A percentile compares a stretch with the other conserved stretches of the same genome.
Evolutionary conservation across 2,329 filamentous ascomycete genomes (phyloP).

Genomic region (Cylindrodendrum hubeiense): DNA sequence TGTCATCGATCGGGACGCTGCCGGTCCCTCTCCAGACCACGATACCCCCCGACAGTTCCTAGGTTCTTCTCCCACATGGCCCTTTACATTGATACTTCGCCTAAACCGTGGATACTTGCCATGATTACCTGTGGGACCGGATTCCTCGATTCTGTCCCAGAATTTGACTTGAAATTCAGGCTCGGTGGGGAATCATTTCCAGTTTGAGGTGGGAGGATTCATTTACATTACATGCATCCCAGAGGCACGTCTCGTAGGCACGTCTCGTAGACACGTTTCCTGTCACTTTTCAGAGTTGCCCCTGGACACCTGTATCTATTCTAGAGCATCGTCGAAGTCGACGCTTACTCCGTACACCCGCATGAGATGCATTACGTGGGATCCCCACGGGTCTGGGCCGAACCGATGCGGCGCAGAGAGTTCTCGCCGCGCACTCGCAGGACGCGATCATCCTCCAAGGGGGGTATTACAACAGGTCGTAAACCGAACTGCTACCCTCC

Average conservation of each 20-base stretch:
- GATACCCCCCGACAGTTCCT: slow-evolving; percentile 12
- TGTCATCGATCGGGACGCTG: slow-evolving; percentile 19
- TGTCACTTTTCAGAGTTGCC: slow-evolving; percentile 17
- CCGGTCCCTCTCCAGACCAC: slow-evolving; percentile 10
- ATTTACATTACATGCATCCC: slow-evolving; percentile 19
- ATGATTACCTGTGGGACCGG: slow-evolving; percentile 6
- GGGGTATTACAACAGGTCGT: slow-evolving; percentile 8
- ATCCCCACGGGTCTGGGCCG: slow-evolving; percentile 14
- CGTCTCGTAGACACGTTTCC: neutral
- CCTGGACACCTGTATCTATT: neutral
- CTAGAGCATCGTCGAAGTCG: slow-evolving; percentile 21
- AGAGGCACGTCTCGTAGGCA: slow-evolving; percentile 5
- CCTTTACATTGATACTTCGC: slow-evolving; percentile 12
- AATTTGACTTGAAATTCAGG: slow-evolving; percentile 19
- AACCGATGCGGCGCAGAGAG: slow-evolving; percentile 30
- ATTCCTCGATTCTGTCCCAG: slow-evolving; percentile 8
- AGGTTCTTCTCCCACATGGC: slow-evolving; percentile 17
- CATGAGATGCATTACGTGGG: slow-evolving; percentile 15
- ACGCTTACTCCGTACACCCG: slow-evolving; percentile 10
- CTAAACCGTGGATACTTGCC: slow-evolving; percentile 5
- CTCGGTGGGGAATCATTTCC: slow-evolving; percentile 16
- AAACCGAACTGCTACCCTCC: slow-evolving; percentile 15
- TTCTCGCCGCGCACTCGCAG: slow-evolving; percentile 28
- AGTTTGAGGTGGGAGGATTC: slow-evolving; percentile 20
- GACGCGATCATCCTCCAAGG: slow-evolving; percentile 14